Percentiles rank a stretch among this genome's conserved stretches.
Evolutionary conservation across 1,284 basidiomycete genomes (phyloP).

Genomic region (Somion occarium): DNA sequence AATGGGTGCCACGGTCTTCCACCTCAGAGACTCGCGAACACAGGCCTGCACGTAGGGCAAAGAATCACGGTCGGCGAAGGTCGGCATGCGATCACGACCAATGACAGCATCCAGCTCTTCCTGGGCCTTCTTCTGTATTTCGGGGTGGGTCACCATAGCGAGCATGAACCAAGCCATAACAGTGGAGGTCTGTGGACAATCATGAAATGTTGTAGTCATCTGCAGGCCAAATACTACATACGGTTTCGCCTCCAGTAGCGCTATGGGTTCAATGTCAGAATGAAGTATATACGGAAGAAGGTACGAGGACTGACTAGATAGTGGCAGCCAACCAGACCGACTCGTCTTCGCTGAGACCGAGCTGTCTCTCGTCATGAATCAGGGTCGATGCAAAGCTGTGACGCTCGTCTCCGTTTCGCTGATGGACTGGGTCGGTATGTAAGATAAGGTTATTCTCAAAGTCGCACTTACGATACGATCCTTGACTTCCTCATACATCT

Average conservation of each 20-base stretch:
- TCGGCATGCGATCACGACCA: constrained; percentile 28
- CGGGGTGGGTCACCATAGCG: constrained; percentile 27
- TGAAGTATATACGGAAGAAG: background rate
- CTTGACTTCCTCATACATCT: constrained; percentile 10
- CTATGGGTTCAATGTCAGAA: background rate
- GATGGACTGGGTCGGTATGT: background rate
- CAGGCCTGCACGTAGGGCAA: constrained; percentile 32
- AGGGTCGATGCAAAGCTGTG: constrained; percentile 8
- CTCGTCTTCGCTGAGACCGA: constrained; percentile 5
- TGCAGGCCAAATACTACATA: background rate
- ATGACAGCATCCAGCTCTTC: constrained; percentile 36
- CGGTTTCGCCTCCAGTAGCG: constrained; percentile 3
- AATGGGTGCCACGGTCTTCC: constrained; percentile 19
- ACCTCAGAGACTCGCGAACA: constrained; percentile 27
- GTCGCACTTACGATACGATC: background rate
- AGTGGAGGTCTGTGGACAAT: constrained; percentile 5
- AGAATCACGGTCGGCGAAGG: constrained; percentile 25
- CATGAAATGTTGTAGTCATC: background rate
- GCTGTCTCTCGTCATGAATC: background rate
- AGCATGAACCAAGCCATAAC: constrained; percentile 21
- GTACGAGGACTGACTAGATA: constrained; percentile 13
- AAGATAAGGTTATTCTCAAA: background rate
- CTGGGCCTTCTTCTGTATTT: constrained; percentile 27
- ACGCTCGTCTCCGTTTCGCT: constrained; percentile 5
- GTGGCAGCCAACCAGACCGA: constrained; percentile 2